A percentile compares a stretch with the other conserved stretches of the same genome.
Conservation (phyloP, 176 grass and related monocot genomes). For the Dendrocalamus sinicus region DNA sequence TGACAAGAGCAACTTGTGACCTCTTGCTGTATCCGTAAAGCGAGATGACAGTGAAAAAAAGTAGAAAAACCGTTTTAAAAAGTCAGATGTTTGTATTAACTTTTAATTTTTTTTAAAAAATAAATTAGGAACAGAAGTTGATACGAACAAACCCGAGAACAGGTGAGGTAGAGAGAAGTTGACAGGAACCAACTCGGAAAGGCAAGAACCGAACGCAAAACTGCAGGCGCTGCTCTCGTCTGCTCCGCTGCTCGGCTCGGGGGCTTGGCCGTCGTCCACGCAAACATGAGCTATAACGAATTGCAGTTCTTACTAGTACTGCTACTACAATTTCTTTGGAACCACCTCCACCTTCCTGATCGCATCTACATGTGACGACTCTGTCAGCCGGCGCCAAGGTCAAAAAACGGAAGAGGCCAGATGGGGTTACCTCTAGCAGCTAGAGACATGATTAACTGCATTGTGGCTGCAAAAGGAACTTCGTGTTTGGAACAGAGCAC, state of each 20-base stretch:
- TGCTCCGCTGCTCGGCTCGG: neutral
- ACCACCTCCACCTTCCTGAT: neutral
- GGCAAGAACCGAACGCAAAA: neutral
- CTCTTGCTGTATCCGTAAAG: no score
- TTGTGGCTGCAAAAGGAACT: neutral
- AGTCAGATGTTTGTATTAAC: no score
- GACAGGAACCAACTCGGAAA: neutral
- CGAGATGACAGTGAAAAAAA: no score
- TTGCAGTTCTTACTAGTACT: neutral
- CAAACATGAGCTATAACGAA: neutral
- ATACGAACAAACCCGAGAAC: no score
- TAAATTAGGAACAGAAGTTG: no score
- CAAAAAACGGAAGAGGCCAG: neutral
- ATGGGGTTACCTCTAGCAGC: neutral
- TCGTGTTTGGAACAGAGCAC: neutral
- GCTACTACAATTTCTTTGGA: neutral
- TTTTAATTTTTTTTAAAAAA: no score
- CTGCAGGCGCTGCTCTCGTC: neutral
- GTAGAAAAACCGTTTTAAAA: no score
- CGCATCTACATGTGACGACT: neutral
- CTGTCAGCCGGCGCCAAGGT: neutral
- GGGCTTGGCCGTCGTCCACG: neutral
- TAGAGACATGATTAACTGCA: neutral
- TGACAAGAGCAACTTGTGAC: no score
- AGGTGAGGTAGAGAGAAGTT: neutral